A percentile compares a stretch with the other conserved stretches of the same genome.
Conservation (phyloP, 768 basidiomycete genomes). For the Mrakia blollopis region DNA sequence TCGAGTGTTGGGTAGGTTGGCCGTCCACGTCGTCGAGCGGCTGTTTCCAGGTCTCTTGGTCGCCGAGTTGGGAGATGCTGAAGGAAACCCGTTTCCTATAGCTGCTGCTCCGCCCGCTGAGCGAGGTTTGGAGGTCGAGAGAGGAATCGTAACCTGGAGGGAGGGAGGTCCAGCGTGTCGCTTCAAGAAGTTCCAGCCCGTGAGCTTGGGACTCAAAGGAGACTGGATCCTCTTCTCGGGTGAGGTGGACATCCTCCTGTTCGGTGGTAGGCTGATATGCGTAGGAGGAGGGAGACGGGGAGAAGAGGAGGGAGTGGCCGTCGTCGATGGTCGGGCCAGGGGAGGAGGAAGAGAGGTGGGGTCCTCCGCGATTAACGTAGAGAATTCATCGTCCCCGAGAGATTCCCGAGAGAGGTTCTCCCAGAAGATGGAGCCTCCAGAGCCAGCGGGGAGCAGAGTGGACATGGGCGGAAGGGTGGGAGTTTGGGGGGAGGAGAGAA, state of each 20-base stretch:
- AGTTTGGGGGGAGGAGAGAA: neutral
- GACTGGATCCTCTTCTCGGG: neutral
- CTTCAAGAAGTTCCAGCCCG: neutral
- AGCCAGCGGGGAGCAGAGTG: neutral
- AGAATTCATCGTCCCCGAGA: neutral
- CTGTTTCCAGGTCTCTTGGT: neutral
- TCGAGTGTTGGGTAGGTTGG: neutral
- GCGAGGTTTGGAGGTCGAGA: neutral
- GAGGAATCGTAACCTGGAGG: neutral
- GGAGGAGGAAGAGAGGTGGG: neutral
- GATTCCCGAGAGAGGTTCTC: slow-evolving; percentile 1
- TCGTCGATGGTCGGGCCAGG: neutral
- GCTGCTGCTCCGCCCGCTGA: too few species aligned
- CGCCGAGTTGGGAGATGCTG: neutral
- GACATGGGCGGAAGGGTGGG: neutral
- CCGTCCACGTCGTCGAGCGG: neutral
- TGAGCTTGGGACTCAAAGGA: neutral
- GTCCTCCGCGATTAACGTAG: neutral
- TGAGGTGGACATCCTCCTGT: neutral
- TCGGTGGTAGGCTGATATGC: neutral
- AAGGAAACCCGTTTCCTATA: neutral
- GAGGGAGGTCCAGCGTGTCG: neutral
- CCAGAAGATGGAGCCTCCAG: slow-evolving; percentile 8
- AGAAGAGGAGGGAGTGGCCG: neutral
- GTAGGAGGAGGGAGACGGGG: neutral